Base-by-base conservation (phyloP, 495 filamentous ascomycete genomes). In the Cenococcum geophilum region DNA sequence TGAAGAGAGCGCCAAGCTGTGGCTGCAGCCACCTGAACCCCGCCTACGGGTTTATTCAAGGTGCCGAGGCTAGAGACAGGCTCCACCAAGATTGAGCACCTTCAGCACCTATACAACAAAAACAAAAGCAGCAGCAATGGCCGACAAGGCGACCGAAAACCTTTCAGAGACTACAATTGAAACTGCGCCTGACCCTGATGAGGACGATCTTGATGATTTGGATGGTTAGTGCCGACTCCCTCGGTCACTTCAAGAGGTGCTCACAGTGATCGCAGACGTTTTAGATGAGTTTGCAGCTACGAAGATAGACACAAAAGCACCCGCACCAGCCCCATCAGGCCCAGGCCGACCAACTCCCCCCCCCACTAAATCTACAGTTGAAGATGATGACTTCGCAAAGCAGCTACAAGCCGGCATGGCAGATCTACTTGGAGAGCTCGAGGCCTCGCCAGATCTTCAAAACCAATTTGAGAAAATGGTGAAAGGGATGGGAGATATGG, bases 331-430 rank as follows among this genome's bases (percentile, higher is more conserved):
- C 51, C 18, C 73, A 18, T 70, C 78, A 16, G 77, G 63, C 10
- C 76, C 78, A 42, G 71, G 71, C 43, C 74, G 62, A 70, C 78
- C 76, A 27, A 62, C 68, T 43, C 61, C 60, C 57, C 67, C 55
- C 18, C 70, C 65, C 40, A 73, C 69, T 4, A 57, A 65, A 11
- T 57, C 67, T 20, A 71, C 70, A 27, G 55, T 66, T 23, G 73
- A 73, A 14, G 71, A 75, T 47, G 86, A 89, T 60, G 86, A 89
- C 20, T 95, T 97, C 66, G 82, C 88, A 22, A 87, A 88, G 67
- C 82, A 93, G 65, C 76, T 98, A 35, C 87, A 96, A 72, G 81
- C 82, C 23, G 90, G 91, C 64, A 95, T 97, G 90, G 87, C 89
- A 16, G 83, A 83, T 59, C 76, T 97, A 54, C 81, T 96, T 66